Conservation (phyloP, 2,329 filamentous ascomycete species). For the Phialocephala sp. region DNA sequence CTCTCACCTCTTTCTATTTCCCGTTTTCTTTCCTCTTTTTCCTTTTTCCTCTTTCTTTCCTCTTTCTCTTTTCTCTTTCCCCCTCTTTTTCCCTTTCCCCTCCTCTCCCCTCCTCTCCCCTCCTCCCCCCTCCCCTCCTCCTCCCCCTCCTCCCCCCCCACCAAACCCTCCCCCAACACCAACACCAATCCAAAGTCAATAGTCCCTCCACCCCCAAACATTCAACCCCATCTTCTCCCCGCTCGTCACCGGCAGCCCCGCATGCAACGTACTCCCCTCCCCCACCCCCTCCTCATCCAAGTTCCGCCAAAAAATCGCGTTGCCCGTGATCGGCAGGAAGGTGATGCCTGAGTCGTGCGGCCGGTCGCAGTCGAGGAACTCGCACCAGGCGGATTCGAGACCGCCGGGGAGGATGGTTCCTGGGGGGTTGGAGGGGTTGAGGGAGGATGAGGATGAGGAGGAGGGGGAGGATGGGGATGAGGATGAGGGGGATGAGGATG, state of each 20-base stretch:
- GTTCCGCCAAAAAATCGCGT: background rate
- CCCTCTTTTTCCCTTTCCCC: background rate
- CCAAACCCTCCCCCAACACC: no score
- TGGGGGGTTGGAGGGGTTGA: background rate
- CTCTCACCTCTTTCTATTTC: no score
- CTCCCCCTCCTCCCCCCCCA: no score
- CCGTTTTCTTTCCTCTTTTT: no score
- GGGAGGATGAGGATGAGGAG: background rate
- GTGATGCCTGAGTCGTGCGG: slow-evolving; percentile 50
- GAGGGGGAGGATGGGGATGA: no score
- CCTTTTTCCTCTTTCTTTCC: background rate
- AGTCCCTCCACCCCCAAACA: slow-evolving; percentile 45
- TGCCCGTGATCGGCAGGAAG: slow-evolving; percentile 53
- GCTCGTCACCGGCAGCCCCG: slow-evolving; percentile 48
- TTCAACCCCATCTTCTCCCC: slow-evolving; percentile 54
- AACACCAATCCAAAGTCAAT: background rate
- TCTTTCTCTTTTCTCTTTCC: background rate
- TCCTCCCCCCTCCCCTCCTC: no score
- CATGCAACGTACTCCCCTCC: slow-evolving; percentile 48
- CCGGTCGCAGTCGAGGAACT: slow-evolving; percentile 56
- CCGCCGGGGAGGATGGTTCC: no score
- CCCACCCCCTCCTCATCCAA: slow-evolving; percentile 47
- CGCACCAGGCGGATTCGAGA: no score
- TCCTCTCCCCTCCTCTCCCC: background rate
- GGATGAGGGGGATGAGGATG: background rate